Conservation (phyloP, 2,329 filamentous ascomycete species). For the Magnaporthiopsis incrustans region DNA sequence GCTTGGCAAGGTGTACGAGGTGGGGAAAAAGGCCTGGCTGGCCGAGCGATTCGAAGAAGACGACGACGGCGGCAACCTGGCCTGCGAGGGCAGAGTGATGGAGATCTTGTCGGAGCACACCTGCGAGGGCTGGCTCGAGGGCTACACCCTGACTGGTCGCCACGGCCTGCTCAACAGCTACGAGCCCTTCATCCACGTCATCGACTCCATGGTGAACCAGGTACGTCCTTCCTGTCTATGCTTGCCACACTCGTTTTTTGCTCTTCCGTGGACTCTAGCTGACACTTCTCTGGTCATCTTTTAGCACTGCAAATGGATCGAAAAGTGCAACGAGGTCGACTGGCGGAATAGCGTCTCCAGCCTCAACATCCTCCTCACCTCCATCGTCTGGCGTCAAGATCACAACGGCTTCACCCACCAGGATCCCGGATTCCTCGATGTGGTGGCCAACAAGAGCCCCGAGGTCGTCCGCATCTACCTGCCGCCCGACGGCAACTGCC, state of each 20-base stretch:
- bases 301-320: constrained; percentile 72
- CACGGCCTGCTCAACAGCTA: constrained; percentile 75
- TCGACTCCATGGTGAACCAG: constrained; percentile 79
- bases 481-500: constrained; percentile 70
- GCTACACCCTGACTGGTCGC: constrained; percentile 66
- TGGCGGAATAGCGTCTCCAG: constrained; percentile 69
- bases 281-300: background rate
- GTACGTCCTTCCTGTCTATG: constrained; percentile 4
- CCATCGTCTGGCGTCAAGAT: constrained; percentile 74
- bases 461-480: constrained; percentile 76
- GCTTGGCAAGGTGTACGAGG: constrained; percentile 61
- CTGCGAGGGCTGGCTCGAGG: constrained; percentile 72
- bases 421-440: constrained; percentile 71
- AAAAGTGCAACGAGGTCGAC: constrained; percentile 72
- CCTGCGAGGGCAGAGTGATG: constrained; percentile 64
- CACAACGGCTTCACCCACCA: constrained; percentile 81
- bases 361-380: constrained; percentile 71
- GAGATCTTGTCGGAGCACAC: constrained; percentile 81
- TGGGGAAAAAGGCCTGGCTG: constrained; percentile 73
- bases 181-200: constrained; percentile 76
- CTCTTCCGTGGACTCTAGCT: background rate
- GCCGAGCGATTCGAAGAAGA: constrained; percentile 73
- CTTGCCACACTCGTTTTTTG: no score
- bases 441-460: constrained; percentile 71
- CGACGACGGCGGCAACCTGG: constrained; percentile 64